Evolutionary conservation across 352 stramenopile genomes (phyloP), one percentile per base, ranked within the genome.

Genomic region (Labyrinthula sp.): DNA sequence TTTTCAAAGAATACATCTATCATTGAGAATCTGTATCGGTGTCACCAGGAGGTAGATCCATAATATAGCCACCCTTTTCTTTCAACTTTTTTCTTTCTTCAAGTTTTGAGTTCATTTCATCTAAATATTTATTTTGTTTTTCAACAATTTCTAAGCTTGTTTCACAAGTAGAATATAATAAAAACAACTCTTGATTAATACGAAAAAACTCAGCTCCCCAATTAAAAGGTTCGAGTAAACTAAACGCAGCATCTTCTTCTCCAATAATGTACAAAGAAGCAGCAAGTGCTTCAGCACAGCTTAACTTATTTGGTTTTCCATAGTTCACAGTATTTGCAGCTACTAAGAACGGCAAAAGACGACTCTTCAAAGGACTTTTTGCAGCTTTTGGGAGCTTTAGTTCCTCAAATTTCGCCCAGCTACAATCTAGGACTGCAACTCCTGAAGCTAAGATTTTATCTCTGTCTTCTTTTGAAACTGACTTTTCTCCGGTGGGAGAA

Each of bases 281-380:
- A 0, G 84, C 83, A 36, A 92, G 83, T 2, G 89, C 88, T 61
- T 99, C 89, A 0, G 81, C 89, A 54, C 84, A 95, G 45, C 76
- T 92, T 0, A 97, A 65, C 61, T 96, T 85, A 69, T 73, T 75
- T 2, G 79, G 84, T 33, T 76, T 75, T 15, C 89, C 89, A 65
- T 99, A 99, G 69, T 99, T 99, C 18, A 97, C 88, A 21, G 79
- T 81, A 61, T 98, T 98, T 1, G 87, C 87, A 0, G 89, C 89
- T 20, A 97, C 82, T 17, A 97, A 68, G 56, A 94, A 95, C 12
- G 89, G 89, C 21, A 98, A 65, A 17, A 95, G 63, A 15, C 89
- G 81, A 31, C 78, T 73, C 17, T 60, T 55, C 61, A 97, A 74
- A n/a, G n/a, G n/a, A n/a, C n/a, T n/a, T n/a, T n/a, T n/a, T n/a